Base-by-base conservation (phyloP, 2,329 filamentous ascomycete genomes). In the Rhynchosporium graminicola region DNA sequence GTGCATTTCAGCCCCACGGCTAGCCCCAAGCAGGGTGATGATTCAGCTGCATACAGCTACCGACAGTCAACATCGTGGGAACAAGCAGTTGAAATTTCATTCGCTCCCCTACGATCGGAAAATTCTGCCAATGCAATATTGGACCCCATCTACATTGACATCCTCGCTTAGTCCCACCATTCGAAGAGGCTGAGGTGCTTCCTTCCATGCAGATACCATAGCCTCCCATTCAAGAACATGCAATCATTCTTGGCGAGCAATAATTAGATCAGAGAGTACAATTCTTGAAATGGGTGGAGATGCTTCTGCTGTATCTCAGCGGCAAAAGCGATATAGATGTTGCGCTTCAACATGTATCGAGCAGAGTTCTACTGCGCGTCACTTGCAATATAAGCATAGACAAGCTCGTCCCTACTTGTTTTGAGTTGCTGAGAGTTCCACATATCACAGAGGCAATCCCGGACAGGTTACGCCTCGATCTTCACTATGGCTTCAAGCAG, bases 1-100 rank as follows among this genome's bases (percentile, higher is more conserved):
- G 9, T 36, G 33, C 33, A 10, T 36, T 36, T 36, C 33, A 36
- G 33, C 28, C 12, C 15, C 2, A 26, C 43, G 15, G 29, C 4
- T 33, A 38, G 50, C 50, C 50, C 31, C 50, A 52, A 15, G 50
- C 50, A 52, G n/a, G 33, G 31, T 26, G 50, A 52, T 52, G 50
- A 52, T 52, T 52, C 50, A 52, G 50, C 50, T 15, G 26, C 31
- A 31, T 31, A 52, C 33, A 36, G 33, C 33, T 36, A 52, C 33
- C 33, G 33, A 36, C 9, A 36, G 33, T 31, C 50, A 52, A 40
- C 12, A 20, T 52, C 50, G 36, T 38, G 50, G 50, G 50, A 46
- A 36, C 33, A 36, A 5, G 33, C 6, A 2, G 6, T 36, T 36
- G 33, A 36, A 10, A 4, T 31, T 13, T 48, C 26, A 52, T 52